Evolutionary conservation across 2,329 filamentous ascomycete genomes (phyloP).

Genomic region (Fusarium abutilonis): DNA sequence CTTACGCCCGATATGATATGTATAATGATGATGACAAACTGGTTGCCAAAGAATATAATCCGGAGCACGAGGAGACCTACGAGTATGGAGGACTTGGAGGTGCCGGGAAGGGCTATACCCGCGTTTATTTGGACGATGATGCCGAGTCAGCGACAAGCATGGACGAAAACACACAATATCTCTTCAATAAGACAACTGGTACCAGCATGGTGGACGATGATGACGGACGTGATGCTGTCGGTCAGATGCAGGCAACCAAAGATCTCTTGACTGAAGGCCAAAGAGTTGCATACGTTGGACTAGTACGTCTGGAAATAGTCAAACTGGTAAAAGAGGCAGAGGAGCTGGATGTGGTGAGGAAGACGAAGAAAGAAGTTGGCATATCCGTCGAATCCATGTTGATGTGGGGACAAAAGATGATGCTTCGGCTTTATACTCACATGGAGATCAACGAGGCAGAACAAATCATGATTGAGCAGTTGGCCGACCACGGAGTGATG

Average conservation of each 20-base stretch:
- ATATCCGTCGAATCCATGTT: constrained; percentile 79
- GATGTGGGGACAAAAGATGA: constrained; percentile 99
- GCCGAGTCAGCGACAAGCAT: constrained; percentile 92
- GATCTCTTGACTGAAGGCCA: constrained; percentile 94
- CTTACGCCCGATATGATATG: constrained; percentile 90
- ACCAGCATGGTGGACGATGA: constrained; percentile 75
- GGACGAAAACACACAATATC: constrained; percentile 95
- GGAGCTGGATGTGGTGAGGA: constrained; percentile 68
- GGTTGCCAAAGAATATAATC: constrained; percentile 81
- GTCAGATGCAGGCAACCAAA: constrained; percentile 95
- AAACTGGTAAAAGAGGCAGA: constrained; percentile 78
- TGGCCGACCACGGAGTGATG: constrained; percentile 90
- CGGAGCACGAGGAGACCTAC: constrained; percentile 73
- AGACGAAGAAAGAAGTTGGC: constrained; percentile 75
- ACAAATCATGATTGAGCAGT: constrained; percentile 98
- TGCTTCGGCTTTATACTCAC: constrained; percentile 91
- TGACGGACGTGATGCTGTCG: constrained; percentile 83
- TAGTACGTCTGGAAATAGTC: constrained; percentile 83
- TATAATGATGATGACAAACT: constrained; percentile 94
- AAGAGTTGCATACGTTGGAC: constrained; percentile 92
- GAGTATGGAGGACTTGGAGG: constrained; percentile 83
- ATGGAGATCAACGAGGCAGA: constrained; percentile 95
- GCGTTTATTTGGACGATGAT: constrained; percentile 95
- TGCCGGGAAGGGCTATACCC: constrained; percentile 93
- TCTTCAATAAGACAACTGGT: constrained; percentile 79